Evolutionary conservation across 169 alveolate genomes (phyloP), one percentile per base, ranked within the genome.

Genomic region (Toxoplasma gondii): DNA sequence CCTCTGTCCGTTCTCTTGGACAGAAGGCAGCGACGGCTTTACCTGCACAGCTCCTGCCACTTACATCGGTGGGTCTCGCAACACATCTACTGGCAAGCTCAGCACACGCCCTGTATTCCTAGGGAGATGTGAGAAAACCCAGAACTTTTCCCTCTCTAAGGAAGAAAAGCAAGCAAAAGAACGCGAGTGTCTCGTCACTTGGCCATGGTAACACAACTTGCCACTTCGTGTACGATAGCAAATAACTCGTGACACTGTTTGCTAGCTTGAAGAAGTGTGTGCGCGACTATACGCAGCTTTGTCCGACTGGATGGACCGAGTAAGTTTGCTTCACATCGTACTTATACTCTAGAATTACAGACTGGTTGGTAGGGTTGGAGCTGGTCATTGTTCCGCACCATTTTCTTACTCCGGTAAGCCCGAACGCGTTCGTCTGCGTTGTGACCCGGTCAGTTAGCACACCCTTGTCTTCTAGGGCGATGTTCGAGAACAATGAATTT

Each of bases 1-100:
- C 36, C 90, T 82, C 54, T 82, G 90, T 31, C 90, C 90, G 2
- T 82, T 82, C 90, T 82, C 90, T 19, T 82, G 90, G 90, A 41
- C 64, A 7, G 64, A 38, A 22, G 67, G 34, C 31, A 27, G 34
- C 17, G 90, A 82, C 38, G 64, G 64, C 53, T 24, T 24, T 38
- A 4, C 53, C 41, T 82, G 90, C 90, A 82, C n/a, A 17, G 90
- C 90, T 16, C 90, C 90, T 10, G 44, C n/a, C 9, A 67, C 90
- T 22, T 82, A 82, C 64, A 36, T 82, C 41, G 90, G 90, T 82
- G 41, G 17, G 67, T 10, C 43, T 16, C 86, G 45, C 86, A n/a
- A 1, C 31, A n/a, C 27, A 7, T 10, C 1, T 7, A 43, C 1
- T 29, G n/a, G 19, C 19, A 19, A 22, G 38, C n/a, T 39, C 17